phyloP scores from a whole-genome alignment of 2,329 filamentous ascomycete species.

The Apiospora pterosperma region DNA sequence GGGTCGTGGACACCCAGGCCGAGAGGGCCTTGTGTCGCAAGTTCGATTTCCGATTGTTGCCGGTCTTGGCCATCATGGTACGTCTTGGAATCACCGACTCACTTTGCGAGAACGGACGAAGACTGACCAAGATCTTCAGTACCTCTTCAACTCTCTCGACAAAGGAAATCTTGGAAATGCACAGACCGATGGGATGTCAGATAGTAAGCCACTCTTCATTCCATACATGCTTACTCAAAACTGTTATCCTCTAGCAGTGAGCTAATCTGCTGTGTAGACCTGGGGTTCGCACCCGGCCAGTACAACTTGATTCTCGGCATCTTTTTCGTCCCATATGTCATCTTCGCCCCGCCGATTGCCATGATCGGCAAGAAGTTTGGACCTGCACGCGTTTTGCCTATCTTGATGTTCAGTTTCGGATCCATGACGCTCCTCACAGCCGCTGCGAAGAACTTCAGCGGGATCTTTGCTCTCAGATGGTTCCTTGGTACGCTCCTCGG shows the following conservation, averaged over 20 bases:
- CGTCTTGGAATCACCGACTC: constrained; percentile 9
- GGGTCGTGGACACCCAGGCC: constrained; percentile 36
- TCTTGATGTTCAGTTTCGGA: constrained; percentile 66
- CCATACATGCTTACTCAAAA: constrained; percentile 14
- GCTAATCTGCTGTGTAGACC: constrained; percentile 30
- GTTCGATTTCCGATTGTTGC: constrained; percentile 51
- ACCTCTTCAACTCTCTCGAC: constrained; percentile 45
- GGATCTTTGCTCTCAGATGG: constrained; percentile 65
- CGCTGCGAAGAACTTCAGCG: constrained; percentile 56
- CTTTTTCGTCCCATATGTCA: constrained; percentile 71
- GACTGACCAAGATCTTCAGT: constrained; percentile 15
- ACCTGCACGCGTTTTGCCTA: constrained; percentile 58
- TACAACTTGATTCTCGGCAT: constrained; percentile 69
- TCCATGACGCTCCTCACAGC: constrained; percentile 59
- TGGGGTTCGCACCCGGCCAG: constrained; percentile 58
- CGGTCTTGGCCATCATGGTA: constrained; percentile 51
- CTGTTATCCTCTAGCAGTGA: background rate
- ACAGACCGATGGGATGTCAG: constrained; percentile 48
- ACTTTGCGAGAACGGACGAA: background rate
- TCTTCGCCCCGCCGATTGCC: constrained; percentile 62
- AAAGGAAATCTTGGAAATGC: constrained; percentile 54
- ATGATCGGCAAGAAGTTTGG: constrained; percentile 69
- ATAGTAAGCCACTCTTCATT: constrained; percentile 6
- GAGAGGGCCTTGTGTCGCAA: constrained; percentile 51
- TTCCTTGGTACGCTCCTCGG: constrained; percentile 44